Evolutionary conservation across 805 yeast species (phyloP).

Genomic region (Tetrapisispora nanseiensis): DNA sequence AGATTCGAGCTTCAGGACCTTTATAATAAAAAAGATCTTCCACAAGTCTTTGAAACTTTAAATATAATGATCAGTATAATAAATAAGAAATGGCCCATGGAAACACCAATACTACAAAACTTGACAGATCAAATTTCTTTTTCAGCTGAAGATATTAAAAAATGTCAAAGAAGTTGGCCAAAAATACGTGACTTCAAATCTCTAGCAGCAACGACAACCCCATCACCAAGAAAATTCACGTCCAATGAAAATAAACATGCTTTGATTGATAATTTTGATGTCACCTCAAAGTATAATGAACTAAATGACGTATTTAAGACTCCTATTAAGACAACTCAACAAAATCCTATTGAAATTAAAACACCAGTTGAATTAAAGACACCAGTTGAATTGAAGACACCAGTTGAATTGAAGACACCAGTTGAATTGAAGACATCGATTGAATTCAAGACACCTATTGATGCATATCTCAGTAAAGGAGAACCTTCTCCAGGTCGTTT

Average conservation of each 20-base stretch:
- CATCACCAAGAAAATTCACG: constrained; percentile 8
- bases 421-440: background rate
- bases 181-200: constrained; percentile 70
- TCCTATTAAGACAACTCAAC: background rate
- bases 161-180: constrained; percentile 54
- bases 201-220: constrained; percentile 32
- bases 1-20: constrained; percentile 87
- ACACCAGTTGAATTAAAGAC: background rate
- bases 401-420: background rate
- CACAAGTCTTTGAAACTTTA: constrained; percentile 86
- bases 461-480: no score
- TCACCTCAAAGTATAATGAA: background rate
- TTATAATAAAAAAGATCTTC: constrained; percentile 84
- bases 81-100: constrained; percentile 40
- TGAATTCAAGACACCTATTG: no score
- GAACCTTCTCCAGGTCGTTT: no score
- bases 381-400: background rate
- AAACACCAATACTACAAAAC: constrained; percentile 51
- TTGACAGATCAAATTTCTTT: constrained; percentile 53
- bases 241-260: constrained; percentile 7
- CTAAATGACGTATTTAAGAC: background rate
- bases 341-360: background rate
- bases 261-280: constrained; percentile 19
- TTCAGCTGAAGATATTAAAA: constrained; percentile 54
- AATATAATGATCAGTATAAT: constrained; percentile 80